Evolutionary conservation across 2,329 filamentous ascomycete genomes (phyloP).

Genomic region (Colletotrichum tropicicola): DNA sequence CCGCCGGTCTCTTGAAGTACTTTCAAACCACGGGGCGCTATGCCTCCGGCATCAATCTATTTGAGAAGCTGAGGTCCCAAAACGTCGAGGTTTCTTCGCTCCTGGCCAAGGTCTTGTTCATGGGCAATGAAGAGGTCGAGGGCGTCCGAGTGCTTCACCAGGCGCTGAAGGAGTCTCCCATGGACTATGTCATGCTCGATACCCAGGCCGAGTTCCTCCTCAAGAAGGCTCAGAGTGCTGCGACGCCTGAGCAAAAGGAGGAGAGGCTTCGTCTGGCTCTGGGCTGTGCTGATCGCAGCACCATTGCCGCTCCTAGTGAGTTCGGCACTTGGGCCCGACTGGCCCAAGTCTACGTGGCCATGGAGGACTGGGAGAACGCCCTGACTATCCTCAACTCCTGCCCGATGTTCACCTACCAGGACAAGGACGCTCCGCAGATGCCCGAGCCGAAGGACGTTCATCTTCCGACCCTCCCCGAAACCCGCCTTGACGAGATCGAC

Average conservation of each 20-base stretch:
- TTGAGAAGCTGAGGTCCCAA: slow-evolving; percentile 90
- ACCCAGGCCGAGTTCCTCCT: slow-evolving; percentile 93
- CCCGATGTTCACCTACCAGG: slow-evolving; percentile 99
- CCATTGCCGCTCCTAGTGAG: slow-evolving; percentile 94
- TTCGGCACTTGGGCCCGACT: slow-evolving; percentile 96
- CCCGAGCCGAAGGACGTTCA: slow-evolving; percentile 90
- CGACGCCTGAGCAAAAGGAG: slow-evolving; percentile 63
- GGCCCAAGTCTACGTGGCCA: slow-evolving; percentile 90
- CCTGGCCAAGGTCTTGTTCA: slow-evolving; percentile 88
- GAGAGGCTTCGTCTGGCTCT: slow-evolving; percentile 85
- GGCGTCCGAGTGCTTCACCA: slow-evolving; percentile 89
- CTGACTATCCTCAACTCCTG: slow-evolving; percentile 96
- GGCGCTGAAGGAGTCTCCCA: slow-evolving; percentile 88
- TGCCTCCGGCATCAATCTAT: slow-evolving; percentile 94
- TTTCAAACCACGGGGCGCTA: slow-evolving; percentile 95
- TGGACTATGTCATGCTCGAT: slow-evolving; percentile 97
- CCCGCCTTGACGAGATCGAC: slow-evolving; percentile 93
- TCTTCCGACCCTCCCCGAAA: slow-evolving; percentile 88
- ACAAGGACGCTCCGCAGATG: slow-evolving; percentile 95
- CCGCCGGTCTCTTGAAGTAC: slow-evolving; percentile 91
- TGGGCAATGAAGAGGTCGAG: slow-evolving; percentile 97
- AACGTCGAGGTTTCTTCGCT: slow-evolving; percentile 95
- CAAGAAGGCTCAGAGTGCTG: slow-evolving; percentile 75
- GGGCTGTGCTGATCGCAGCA: slow-evolving; percentile 92
- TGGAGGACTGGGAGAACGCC: slow-evolving; percentile 97